Percentiles rank a stretch among this genome's conserved stretches.
Evolutionary conservation across 805 yeast genomes (phyloP).

Genomic region (Lachancea kluyveri): DNA sequence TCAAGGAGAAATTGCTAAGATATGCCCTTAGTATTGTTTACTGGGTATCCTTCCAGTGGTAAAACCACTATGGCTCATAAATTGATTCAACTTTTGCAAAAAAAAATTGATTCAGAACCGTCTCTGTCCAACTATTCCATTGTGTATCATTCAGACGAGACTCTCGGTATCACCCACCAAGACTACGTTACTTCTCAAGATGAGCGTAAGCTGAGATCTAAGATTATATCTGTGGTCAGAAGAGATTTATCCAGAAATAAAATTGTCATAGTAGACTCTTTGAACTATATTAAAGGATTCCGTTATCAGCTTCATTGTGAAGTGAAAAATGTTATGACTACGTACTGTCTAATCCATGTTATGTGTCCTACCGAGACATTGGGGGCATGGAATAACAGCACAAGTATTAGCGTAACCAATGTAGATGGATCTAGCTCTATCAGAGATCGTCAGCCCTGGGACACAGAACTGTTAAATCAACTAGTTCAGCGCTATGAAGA

Average conservation of each 20-base stretch:
- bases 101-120: constrained; percentile 40
- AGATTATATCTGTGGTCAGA: constrained; percentile 84
- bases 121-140: constrained; percentile 45
- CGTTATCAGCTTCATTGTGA: constrained; percentile 93
- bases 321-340: constrained; percentile 76
- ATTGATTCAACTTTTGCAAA: constrained; percentile 43
- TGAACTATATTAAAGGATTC: constrained; percentile 90
- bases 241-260: constrained; percentile 63
- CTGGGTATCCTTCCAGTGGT: constrained; percentile 85
- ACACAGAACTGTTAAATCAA: constrained; percentile 54
- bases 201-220: constrained; percentile 79
- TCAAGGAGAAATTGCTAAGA: background rate
- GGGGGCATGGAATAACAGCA: constrained; percentile 48
- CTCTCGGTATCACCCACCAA: constrained; percentile 62
- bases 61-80: constrained; percentile 68
- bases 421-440: constrained; percentile 6
- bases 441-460: constrained; percentile 48
- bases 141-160: constrained; percentile 69
- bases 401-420: constrained; percentile 16
- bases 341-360: constrained; percentile 77
- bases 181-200: constrained; percentile 64
- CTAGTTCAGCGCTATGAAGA: constrained; percentile 86
- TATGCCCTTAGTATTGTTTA: constrained; percentile 81
- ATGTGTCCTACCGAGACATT: constrained; percentile 62
- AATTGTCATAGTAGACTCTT: constrained; percentile 78